A percentile compares a stretch with the other conserved stretches of the same genome.
Evolutionary conservation across 352 stramenopile genomes (phyloP).

Genomic region (Pythium apleroticum): DNA sequence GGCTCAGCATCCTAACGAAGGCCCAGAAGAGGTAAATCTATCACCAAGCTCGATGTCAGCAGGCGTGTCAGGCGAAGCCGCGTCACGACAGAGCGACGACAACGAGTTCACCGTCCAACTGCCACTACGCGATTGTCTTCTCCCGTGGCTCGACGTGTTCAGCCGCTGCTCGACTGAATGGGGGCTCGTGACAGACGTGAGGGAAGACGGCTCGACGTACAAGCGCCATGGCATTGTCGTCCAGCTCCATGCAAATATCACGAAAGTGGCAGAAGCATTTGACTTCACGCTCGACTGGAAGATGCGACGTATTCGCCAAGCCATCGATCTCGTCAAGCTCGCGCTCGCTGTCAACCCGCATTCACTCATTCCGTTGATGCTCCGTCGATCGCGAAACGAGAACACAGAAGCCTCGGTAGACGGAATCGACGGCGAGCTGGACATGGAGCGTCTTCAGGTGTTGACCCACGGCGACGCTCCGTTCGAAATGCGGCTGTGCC

Average conservation of each 20-base stretch:
- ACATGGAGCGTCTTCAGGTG: background rate
- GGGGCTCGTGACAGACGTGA: background rate
- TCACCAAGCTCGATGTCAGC: no score
- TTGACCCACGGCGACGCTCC: background rate
- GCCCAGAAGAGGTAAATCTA: no score
- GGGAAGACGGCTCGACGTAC: background rate
- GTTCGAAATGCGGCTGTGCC: background rate
- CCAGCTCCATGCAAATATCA: background rate
- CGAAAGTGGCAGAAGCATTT: no score
- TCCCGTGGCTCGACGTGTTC: background rate
- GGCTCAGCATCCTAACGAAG: no score
- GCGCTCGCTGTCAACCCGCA: background rate
- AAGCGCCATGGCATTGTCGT: background rate
- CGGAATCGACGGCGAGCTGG: background rate
- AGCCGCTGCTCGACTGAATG: background rate
- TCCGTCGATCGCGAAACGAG: background rate
- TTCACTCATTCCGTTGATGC: background rate
- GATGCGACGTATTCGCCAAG: background rate
- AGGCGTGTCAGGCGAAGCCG: no score
- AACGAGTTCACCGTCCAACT: background rate
- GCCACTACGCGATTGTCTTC: background rate
- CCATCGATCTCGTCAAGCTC: background rate
- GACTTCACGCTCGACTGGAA: background rate
- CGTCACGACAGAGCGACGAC: no score
- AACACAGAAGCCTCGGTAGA: no score